A percentile compares a stretch with the other conserved stretches of the same genome.
These are phyloP conservation scores for Leccinum obscurum DNA, from an alignment of 768 basidiomycete genomes.

Conservation along the genomic window DNA sequence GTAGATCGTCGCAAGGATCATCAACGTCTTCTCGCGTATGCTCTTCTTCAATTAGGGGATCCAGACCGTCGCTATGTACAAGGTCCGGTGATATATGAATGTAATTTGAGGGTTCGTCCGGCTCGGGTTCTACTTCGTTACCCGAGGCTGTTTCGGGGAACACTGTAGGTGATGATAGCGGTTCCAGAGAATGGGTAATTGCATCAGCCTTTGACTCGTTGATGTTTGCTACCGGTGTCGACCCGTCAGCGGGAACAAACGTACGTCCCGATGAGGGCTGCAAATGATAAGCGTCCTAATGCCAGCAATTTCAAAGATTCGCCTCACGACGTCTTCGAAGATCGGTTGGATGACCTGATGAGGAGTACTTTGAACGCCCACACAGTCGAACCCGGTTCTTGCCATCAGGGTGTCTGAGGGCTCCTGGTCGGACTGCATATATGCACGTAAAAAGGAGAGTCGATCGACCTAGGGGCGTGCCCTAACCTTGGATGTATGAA, in stretches of 20 bases:
- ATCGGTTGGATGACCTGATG: neutral
- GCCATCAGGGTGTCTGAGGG: constrained; percentile 1
- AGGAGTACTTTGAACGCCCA: neutral
- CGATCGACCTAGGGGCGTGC: neutral
- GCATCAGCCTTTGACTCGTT: neutral
- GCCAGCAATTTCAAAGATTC: neutral
- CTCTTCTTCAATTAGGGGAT: constrained; percentile 3
- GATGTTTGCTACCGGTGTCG: neutral
- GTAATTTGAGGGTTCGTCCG: neutral
- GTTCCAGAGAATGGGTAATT: neutral
- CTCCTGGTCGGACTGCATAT: constrained; percentile 15
- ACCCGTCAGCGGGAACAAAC: neutral
- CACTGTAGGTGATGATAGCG: neutral
- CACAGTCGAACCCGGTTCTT: neutral
- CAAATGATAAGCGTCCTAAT: constrained; percentile 3
- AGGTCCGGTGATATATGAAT: neutral
- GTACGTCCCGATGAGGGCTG: constrained; percentile 3
- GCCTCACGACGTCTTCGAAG: constrained; percentile 16
- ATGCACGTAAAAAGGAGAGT: constrained; percentile 20
- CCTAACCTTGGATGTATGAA: constrained; percentile 9
- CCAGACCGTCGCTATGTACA: neutral
- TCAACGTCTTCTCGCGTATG: constrained; percentile 5
- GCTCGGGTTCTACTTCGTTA: neutral
- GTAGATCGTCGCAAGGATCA: constrained; percentile 7
- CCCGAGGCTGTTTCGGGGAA: neutral